Evolutionary conservation across 1,139 yeast species (phyloP).

Genomic region (Debaryomyces robertsiae): DNA sequence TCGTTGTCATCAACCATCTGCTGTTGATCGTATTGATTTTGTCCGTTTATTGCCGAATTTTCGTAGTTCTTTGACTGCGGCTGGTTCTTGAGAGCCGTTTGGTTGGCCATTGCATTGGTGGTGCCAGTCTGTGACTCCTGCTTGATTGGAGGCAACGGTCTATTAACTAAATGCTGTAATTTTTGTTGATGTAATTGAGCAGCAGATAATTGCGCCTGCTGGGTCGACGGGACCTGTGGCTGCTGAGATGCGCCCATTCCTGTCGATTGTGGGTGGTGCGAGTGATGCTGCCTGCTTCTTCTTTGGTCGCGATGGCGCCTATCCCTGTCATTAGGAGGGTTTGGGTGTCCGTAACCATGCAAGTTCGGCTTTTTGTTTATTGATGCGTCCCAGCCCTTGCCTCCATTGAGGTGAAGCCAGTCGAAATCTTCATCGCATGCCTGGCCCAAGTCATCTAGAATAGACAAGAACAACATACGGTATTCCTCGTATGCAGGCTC

Average conservation of each 20-base stretch:
- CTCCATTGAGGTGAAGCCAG: slow-evolving; percentile 92
- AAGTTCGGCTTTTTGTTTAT: slow-evolving; percentile 85
- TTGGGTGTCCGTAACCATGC: slow-evolving; percentile 83
- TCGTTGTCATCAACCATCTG: slow-evolving; percentile 38
- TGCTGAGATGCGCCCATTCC: slow-evolving; percentile 24
- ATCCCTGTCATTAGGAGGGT: slow-evolving; percentile 56
- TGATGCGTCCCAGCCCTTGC: slow-evolving; percentile 87
- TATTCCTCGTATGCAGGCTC: slow-evolving; percentile 92
- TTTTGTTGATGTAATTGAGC: slow-evolving; percentile 54
- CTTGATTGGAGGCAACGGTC: slow-evolving; percentile 54
- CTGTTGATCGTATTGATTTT: slow-evolving; percentile 42
- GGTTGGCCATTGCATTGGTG: slow-evolving; percentile 12
- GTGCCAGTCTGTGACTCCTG: slow-evolving; percentile 37
- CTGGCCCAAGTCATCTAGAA: slow-evolving; percentile 70
- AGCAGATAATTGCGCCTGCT: slow-evolving; percentile 38
- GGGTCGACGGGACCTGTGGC: slow-evolving; percentile 20
- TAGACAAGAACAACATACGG: slow-evolving; percentile 72
- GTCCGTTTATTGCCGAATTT: slow-evolving; percentile 26
- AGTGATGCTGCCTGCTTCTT: slow-evolving; percentile 42
- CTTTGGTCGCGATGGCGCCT: slow-evolving; percentile 52
- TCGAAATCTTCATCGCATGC: slow-evolving; percentile 86
- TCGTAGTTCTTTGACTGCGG: slow-evolving; percentile 23
- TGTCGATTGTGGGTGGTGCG: slow-evolving; percentile 26
- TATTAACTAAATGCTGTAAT: slow-evolving; percentile 52
- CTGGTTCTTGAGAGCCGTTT: slow-evolving; percentile 19